Base-by-base conservation (phyloP, 2,329 filamentous ascomycete species). In the Colletotrichum chrysophilum region DNA sequence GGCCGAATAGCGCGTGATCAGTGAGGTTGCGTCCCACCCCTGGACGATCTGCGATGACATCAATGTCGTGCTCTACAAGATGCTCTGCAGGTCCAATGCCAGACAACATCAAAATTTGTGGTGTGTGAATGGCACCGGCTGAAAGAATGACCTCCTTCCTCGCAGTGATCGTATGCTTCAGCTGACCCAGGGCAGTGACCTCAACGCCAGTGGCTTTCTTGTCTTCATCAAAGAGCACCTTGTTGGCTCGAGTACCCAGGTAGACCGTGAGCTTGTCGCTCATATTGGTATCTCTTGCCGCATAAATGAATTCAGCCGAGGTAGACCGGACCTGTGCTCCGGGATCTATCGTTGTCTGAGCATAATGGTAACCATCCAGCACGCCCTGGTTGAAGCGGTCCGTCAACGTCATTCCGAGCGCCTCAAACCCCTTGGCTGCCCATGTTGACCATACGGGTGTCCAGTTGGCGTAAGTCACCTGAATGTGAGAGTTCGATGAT, bases 21-120 rank as follows among this genome's bases (percentile, higher is more conserved):
- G 97, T 93, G 21, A 99, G 87, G 82, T 96, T 93, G 78, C 96
- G 88, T 24, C 95, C 92, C 84, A 99, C 99, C 8, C 94, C 94
- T 6, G 92, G 90, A 1, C 90, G 84, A 77, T 93, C 86, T 3
- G 83, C 82, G 48, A 91, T 76, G 13, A 91, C 85, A 3, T 85
- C 82, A 71, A 88, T 86, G 6, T 78, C 78, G 32, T 83, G 81
- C 66, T 81, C 79, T 10, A 82, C 73, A 1, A 90, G 81, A 38
- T 88, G 83, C 1, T 70, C 77, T 1, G 80, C 79, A 0, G 88
- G 88, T 0, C 89, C 89, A 21, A 86, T 83, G 8, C 91, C 75
- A 5, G 75, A 74, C 16, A 74, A 38, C 75, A 74, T 74, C 3
- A 76, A 67, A 8, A 76, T 16, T 36, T 76, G 75, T 12, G 75